Evolutionary conservation across 2,329 filamentous ascomycete genomes (phyloP).

Genomic region (Sarocladium kiliense): DNA sequence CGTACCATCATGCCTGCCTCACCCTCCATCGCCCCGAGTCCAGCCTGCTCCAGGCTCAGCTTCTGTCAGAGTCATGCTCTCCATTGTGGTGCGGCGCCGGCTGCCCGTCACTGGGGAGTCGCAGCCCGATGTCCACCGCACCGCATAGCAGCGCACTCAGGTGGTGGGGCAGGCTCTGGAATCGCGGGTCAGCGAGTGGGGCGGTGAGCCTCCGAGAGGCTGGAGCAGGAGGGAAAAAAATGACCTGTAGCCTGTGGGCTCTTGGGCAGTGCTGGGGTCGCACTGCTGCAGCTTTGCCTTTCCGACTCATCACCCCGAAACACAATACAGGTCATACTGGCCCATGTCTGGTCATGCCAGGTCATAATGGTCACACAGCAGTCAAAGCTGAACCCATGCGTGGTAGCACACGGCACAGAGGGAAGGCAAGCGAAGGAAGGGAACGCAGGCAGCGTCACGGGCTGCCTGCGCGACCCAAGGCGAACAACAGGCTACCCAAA

Average conservation of each 20-base stretch:
- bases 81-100: neutral
- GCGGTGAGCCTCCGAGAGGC: neutral
- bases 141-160: neutral
- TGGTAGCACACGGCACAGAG: neutral
- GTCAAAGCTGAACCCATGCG: neutral
- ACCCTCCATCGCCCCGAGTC: too few relatives aligned
- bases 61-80: too few relatives aligned
- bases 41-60: too few relatives aligned
- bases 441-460: neutral
- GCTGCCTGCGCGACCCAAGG: too few relatives aligned
- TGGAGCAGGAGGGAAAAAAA: neutral
- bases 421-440: neutral
- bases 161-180: neutral
- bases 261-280: neutral
- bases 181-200: neutral
- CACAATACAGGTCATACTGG: neutral
- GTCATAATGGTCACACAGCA: neutral
- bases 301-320: conserved; percentile 3
- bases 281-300: neutral
- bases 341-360: neutral
- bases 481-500: too few relatives aligned
- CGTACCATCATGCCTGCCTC: neutral
- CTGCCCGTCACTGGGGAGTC: neutral
- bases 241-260: neutral
- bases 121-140: neutral